Evolutionary conservation across 140 eudicot genomes (phyloP), one percentile per base, ranked within the genome.

Genomic region (Artemisia princeps): DNA sequence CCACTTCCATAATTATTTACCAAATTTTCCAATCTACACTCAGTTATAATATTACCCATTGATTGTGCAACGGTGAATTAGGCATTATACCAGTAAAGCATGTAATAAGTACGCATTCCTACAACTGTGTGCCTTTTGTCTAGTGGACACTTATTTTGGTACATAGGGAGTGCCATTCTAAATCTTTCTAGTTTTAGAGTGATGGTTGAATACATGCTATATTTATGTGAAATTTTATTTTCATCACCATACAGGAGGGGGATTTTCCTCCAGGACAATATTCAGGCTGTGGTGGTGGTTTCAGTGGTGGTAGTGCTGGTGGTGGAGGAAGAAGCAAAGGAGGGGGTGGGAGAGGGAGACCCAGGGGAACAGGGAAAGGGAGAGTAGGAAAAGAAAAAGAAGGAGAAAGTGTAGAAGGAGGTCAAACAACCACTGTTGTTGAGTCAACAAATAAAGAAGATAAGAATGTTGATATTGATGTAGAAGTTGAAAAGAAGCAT

Each of bases 191-290:
- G 40, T 30, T 30, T 30, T 30, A 30, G 40, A 30, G 40, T 66
- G 24, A 52, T 49, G 53, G 16, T 24, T 42, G 45, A 65, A 59
- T 60, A 42, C 50, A 10, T 28, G 10, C 55, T 64, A 6, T 42
- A 14, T 54, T 17, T 67, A 8, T 49, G 44, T 58, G 46, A 40
- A 64, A 55, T 81, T 55, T 51, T 48, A 51, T 30, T 70, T 76
- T 65, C 55, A 19, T 64, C 65, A 70, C 64, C 73, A 22, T 72
- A 37, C 55, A 88, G 88, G 85, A 76, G 40, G 63, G 69, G 72
- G 83, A 74, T 55, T 78, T 44, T 71, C 57, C 76, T 52, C 82
- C 50, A 16, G 71, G 68, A 42, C 78, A 74, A 68, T 48, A 58
- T 69, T 76, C 80, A 55, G 63, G 33, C 2, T 76, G 68, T 15